Conservation (phyloP, 176 grass and related monocot species). For the Cenchrus purpureus region DNA sequence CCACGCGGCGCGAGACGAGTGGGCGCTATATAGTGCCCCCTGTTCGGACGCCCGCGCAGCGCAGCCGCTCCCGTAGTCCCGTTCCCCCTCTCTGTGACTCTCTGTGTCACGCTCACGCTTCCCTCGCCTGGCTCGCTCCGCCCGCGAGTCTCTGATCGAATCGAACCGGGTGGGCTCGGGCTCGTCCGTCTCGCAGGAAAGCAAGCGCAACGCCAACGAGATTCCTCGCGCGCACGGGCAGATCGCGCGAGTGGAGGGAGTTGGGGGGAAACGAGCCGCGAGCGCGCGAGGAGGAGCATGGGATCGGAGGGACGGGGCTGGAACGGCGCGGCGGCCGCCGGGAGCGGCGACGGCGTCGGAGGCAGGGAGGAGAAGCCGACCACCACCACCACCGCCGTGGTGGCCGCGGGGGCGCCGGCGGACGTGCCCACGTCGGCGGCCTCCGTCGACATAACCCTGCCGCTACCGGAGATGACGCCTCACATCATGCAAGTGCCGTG, state of each 20-base stretch:
- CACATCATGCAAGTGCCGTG: conserved; percentile 65
- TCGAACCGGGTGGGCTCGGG: neutral
- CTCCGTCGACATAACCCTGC: conserved; percentile 74
- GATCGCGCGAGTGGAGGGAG: neutral
- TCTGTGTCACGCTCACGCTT: conserved; percentile 4
- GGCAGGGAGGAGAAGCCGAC: conserved; percentile 24
- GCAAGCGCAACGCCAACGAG: neutral
- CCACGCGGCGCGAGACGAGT: conserved; percentile 24
- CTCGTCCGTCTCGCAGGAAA: neutral
- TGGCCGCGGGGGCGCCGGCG: conserved; percentile 20
- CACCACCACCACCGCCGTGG: neutral
- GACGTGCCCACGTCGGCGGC: conserved; percentile 56
- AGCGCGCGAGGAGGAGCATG: conserved; percentile 15
- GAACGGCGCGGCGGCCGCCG: conserved; percentile 2
- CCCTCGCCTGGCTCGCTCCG: neutral
- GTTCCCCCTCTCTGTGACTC: too few relatives aligned
- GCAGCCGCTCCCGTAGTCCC: neutral
- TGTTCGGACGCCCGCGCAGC: conserved; percentile 5
- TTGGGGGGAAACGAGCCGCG: neutral
- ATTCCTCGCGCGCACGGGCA: neutral
- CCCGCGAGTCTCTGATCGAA: neutral
- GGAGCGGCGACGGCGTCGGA: neutral
- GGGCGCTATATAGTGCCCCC: conserved; percentile 30
- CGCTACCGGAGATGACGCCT: conserved; percentile 71
- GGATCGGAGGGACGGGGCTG: conserved; percentile 56